These are phyloP conservation scores for Hypoxylon sp. DNA, from an alignment of 2,329 filamentous ascomycete species.

Conservation along the genomic window DNA sequence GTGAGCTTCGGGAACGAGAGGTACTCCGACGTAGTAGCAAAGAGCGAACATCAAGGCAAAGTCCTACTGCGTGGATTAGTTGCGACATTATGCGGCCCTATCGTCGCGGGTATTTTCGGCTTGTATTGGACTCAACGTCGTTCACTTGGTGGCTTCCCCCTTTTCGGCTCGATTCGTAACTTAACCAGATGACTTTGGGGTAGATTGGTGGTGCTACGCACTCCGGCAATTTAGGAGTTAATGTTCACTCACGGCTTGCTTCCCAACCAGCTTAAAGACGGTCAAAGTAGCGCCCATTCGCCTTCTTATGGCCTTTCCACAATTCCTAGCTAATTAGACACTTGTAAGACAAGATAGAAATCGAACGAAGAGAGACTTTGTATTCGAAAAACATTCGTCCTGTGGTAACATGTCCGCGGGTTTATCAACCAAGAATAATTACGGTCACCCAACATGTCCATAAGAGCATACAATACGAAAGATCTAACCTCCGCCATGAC, in stretches of 20 bases:
- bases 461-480: background rate
- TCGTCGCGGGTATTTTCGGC: constrained; percentile 45
- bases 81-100: constrained; percentile 51
- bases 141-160: constrained; percentile 13
- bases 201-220: background rate
- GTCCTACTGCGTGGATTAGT: constrained; percentile 67
- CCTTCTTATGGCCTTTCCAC: background rate
- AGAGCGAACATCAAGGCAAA: constrained; percentile 77
- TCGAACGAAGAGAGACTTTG: background rate
- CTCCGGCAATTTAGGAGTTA: background rate
- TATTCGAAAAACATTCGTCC: background rate
- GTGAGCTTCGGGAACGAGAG: constrained; percentile 95
- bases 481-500: background rate
- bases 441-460: background rate
- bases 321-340: background rate
- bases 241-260: background rate
- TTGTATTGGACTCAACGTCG: constrained; percentile 40
- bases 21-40: constrained; percentile 84
- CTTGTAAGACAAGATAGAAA: background rate
- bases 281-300: background rate
- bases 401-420: background rate
- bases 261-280: background rate
- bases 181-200: constrained; percentile 29
- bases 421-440: background rate
- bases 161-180: constrained; percentile 30